phyloP scores from a whole-genome alignment of 129 eudicot species.

The Arctium minus region DNA sequence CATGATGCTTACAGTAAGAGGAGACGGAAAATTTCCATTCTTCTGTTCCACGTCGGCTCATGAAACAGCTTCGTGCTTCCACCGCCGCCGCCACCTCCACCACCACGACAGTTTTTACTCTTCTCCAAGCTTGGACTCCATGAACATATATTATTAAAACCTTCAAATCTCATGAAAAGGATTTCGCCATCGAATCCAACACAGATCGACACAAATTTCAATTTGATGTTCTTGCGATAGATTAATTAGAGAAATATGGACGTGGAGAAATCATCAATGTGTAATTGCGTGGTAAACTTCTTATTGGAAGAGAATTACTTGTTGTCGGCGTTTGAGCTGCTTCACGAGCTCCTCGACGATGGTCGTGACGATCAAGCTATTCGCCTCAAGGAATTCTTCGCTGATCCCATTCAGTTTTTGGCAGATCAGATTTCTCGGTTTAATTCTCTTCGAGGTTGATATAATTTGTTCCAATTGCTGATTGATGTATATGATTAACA shows the following conservation, averaged over 20 bases:
- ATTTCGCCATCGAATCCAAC: conserved; percentile 4
- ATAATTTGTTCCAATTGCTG: neutral
- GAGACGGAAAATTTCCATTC: conserved; percentile 36
- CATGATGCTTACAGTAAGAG: conserved; percentile 77
- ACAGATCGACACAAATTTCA: neutral
- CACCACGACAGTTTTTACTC: conserved; percentile 2
- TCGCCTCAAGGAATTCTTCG: conserved; percentile 86
- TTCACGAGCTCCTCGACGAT: conserved; percentile 97
- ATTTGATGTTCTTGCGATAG: conserved; percentile 5
- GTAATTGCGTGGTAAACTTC: conserved; percentile 98
- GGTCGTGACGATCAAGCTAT: conserved; percentile 92
- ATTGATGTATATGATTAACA: neutral
- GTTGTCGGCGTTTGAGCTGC: conserved; percentile 95
- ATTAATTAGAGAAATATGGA: conserved; percentile 48
- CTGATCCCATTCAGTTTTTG: conserved; percentile 85
- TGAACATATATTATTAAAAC: conserved; percentile 25
- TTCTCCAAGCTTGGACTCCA: conserved; percentile 24
- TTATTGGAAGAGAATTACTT: conserved; percentile 89
- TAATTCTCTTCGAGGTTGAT: conserved; percentile 79
- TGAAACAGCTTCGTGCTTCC: too few relatives aligned
- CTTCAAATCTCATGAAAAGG: conserved; percentile 23
- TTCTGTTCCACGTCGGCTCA: too few relatives aligned
- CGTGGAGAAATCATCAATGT: conserved; percentile 96
- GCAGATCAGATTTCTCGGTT: conserved; percentile 99
- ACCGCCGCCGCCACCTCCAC: too few relatives aligned